Conservation (phyloP, 75 land plant species). For the Adiantum capillusveneris region DNA sequence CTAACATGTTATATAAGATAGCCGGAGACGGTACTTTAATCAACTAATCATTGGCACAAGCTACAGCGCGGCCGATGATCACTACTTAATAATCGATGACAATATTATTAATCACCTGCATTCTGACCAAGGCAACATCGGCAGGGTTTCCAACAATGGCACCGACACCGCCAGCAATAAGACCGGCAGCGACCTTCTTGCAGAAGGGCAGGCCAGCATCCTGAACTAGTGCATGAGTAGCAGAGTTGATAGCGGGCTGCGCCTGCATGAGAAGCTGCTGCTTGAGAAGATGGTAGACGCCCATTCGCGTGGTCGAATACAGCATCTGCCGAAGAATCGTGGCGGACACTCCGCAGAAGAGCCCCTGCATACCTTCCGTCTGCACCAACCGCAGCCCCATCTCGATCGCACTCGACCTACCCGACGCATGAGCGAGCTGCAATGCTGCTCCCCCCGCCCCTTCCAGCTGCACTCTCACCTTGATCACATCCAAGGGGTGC, state of each 20-base stretch:
- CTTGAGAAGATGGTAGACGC: slow-evolving; percentile 26
- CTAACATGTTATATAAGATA: too few relatives aligned
- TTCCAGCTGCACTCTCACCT: slow-evolving; percentile 24
- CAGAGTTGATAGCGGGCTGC: slow-evolving; percentile 4
- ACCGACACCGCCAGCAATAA: slow-evolving; percentile 23
- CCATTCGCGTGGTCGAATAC: slow-evolving; percentile 28
- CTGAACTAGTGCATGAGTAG: too few relatives aligned
- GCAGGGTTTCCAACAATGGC: slow-evolving; percentile 29
- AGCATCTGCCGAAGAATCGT: slow-evolving; percentile 23
- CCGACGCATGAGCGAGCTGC: too few relatives aligned
- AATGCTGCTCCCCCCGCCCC: too few relatives aligned
- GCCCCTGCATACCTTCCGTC: slow-evolving; percentile 16
- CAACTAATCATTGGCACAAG: not conserved
- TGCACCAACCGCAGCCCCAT: slow-evolving; percentile 11
- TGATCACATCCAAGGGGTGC: slow-evolving; percentile 23
- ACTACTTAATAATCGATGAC: not conserved
- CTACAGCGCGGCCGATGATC: not conserved
- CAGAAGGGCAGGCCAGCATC: slow-evolving; percentile 13
- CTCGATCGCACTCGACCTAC: too few relatives aligned
- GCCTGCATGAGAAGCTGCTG: not conserved
- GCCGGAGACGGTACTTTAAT: not conserved
- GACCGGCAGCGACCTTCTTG: slow-evolving; percentile 26
- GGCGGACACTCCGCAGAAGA: slow-evolving; percentile 31
- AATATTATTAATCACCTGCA: slow-evolving; percentile 11
- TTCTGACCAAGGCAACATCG: slow-evolving; percentile 27